phyloP scores from a whole-genome alignment of 495 filamentous ascomycete genomes.

The Saxophila tyrrhenica region DNA sequence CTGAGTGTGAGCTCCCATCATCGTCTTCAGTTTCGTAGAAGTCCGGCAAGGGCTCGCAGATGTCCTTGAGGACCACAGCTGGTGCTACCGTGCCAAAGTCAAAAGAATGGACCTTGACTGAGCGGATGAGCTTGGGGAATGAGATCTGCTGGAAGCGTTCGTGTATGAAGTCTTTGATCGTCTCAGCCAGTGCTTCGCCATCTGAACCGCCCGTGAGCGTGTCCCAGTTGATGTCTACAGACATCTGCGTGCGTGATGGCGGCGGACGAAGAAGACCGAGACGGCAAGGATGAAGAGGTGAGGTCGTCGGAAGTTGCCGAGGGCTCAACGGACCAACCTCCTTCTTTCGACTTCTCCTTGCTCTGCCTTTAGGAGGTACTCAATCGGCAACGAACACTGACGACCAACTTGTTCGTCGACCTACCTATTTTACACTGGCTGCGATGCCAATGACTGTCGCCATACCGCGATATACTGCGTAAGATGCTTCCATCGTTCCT shows the following conservation, averaged over 20 bases:
- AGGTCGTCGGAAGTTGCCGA: too few relatives aligned
- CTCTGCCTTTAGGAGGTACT: too few relatives aligned
- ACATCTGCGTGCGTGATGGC: slow-evolving; percentile 48
- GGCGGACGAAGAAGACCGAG: not conserved
- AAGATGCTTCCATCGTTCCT: too few relatives aligned
- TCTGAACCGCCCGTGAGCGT: slow-evolving; percentile 82
- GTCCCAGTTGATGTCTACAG: slow-evolving; percentile 93
- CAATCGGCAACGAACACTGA: too few relatives aligned
- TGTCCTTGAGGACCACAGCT: slow-evolving; percentile 84
- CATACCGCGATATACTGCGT: too few relatives aligned
- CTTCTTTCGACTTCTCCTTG: too few relatives aligned
- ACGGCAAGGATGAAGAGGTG: not conserved
- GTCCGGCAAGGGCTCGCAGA: slow-evolving; percentile 87
- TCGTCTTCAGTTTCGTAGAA: slow-evolving; percentile 75
- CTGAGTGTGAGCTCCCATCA: slow-evolving; percentile 24
- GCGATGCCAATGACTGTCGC: too few relatives aligned
- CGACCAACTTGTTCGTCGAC: too few relatives aligned
- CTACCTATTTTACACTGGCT: too few relatives aligned
- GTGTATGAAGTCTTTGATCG: slow-evolving; percentile 88
- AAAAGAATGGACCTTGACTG: slow-evolving; percentile 87
- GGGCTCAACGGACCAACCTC: too few relatives aligned
- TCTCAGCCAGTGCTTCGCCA: slow-evolving; percentile 67
- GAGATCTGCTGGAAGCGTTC: slow-evolving; percentile 84
- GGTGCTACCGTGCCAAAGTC: slow-evolving; percentile 78
- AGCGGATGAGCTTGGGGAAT: slow-evolving; percentile 90